These are phyloP conservation scores for Neonectria neomacrospora DNA, from an alignment of 2,329 filamentous ascomycete species.

Conservation along the genomic window DNA sequence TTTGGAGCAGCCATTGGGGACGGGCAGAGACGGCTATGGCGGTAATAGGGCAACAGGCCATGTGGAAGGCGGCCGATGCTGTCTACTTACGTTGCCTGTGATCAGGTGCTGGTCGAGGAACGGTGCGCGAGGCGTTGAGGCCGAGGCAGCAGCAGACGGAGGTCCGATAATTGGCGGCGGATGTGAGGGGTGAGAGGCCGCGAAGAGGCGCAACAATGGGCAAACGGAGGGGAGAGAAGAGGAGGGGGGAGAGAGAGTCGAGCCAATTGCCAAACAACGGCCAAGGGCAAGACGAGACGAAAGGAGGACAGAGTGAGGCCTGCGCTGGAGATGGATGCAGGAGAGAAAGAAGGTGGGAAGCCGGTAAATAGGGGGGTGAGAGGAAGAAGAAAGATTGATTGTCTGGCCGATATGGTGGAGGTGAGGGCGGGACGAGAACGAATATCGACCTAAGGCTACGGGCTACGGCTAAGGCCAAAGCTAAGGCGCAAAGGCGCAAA, in stretches of 20 bases:
- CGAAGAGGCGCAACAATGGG: slow-evolving; percentile 30
- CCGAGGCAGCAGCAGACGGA: slow-evolving; percentile 32
- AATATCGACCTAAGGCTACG: slow-evolving; percentile 8
- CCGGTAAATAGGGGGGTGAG: slow-evolving; percentile 10
- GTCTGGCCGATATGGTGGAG: slow-evolving; percentile 6
- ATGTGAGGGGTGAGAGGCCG: slow-evolving; percentile 6
- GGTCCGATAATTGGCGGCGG: slow-evolving; percentile 22
- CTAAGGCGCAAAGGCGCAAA: not conserved
- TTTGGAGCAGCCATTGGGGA: slow-evolving; percentile 40
- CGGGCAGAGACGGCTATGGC: slow-evolving; percentile 11
- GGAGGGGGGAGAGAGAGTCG: slow-evolving; percentile 22
- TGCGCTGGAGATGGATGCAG: slow-evolving; percentile 5
- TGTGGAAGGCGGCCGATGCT: slow-evolving; percentile 29
- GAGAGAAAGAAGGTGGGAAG: slow-evolving; percentile 14
- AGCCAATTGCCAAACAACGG: slow-evolving; percentile 37
- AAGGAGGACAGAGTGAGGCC: slow-evolving; percentile 11
- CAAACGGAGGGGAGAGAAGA: slow-evolving; percentile 26
- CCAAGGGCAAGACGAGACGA: slow-evolving; percentile 13
- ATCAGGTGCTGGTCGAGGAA: slow-evolving; percentile 21
- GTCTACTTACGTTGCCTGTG: slow-evolving; percentile 36
- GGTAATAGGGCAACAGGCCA: slow-evolving; percentile 11
- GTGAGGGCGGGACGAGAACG: slow-evolving; percentile 32
- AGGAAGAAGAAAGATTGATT: slow-evolving; percentile 4
- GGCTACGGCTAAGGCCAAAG: not conserved
- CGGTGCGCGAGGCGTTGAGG: slow-evolving; percentile 31